Conservation (phyloP, 1,284 basidiomycete species). For the Microbotryomycetes sp. region DNA sequence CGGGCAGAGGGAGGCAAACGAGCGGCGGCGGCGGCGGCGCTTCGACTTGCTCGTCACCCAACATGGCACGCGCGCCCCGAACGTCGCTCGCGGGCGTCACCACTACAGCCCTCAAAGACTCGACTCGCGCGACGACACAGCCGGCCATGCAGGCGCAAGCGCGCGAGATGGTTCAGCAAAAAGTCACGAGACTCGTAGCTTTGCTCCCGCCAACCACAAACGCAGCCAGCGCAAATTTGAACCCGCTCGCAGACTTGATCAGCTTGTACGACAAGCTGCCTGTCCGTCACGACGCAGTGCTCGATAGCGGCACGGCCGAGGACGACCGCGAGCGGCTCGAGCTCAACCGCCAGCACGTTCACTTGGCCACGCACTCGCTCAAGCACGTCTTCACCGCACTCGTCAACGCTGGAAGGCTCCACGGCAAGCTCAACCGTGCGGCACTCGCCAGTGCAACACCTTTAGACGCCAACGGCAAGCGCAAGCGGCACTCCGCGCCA, state of each 20-base stretch:
- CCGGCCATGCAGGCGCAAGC: no score
- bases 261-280: slow-evolving; percentile 42
- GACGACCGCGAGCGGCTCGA: slow-evolving; percentile 38
- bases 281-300: slow-evolving; percentile 36
- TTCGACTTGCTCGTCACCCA: neutral
- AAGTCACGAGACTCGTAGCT: slow-evolving; percentile 19
- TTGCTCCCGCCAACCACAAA: slow-evolving; percentile 22
- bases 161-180: neutral
- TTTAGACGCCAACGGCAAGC: slow-evolving; percentile 27
- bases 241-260: slow-evolving; percentile 69
- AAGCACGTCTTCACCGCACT: slow-evolving; percentile 70
- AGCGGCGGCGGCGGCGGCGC: neutral
- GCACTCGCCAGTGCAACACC: no score
- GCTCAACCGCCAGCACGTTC: slow-evolving; percentile 47
- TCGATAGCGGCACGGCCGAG: slow-evolving; percentile 41
- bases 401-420: slow-evolving; percentile 55
- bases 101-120: no score
- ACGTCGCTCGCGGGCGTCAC: neutral
- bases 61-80: neutral
- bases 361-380: slow-evolving; percentile 70
- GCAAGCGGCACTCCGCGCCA: slow-evolving; percentile 14
- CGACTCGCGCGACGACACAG: no score
- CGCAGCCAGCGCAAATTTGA: slow-evolving; percentile 47
- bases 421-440: slow-evolving; percentile 35
- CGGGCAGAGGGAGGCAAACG: neutral